Percentiles rank a stretch among this genome's conserved stretches.
phyloP scores from a whole-genome alignment of 805 yeast genomes.

The Jamesozyma jinghongensis region DNA sequence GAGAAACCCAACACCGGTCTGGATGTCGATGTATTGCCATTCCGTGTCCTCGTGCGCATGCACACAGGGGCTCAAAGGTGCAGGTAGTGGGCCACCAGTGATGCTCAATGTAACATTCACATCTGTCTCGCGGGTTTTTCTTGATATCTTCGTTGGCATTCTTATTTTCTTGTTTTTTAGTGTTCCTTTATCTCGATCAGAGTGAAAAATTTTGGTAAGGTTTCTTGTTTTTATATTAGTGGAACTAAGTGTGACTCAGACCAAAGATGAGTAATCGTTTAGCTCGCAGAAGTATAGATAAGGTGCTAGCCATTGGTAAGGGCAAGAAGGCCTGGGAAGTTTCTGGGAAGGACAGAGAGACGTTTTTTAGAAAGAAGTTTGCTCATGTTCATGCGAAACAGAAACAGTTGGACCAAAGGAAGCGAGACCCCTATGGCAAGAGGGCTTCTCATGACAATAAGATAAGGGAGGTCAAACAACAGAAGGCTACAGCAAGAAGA shows the following conservation, averaged over 20 bases:
- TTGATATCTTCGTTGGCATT: not conserved
- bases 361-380: constrained; percentile 51
- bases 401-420: constrained; percentile 5
- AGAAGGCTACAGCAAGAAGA: constrained; percentile 4
- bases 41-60: no score
- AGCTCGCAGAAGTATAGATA: not conserved
- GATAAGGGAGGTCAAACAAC: constrained; percentile 1
- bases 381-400: constrained; percentile 58
- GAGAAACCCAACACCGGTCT: constrained; percentile 89
- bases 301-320: no score
- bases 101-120: no score
- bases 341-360: constrained; percentile 51
- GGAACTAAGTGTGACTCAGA: not conserved
- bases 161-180: not conserved
- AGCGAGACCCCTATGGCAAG: constrained; percentile 8
- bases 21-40: constrained; percentile 45
- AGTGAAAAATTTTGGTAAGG: no score
- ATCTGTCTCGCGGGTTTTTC: not conserved
- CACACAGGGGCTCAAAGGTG: no score
- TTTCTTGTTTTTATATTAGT: no score
- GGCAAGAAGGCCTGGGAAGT: constrained; percentile 55
- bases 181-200: no score
- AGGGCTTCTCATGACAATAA: constrained; percentile 2
- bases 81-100: no score
- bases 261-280: not conserved